Conservation (phyloP, 2,329 filamentous ascomycete species). For the Cryphonectria carpinicola region DNA sequence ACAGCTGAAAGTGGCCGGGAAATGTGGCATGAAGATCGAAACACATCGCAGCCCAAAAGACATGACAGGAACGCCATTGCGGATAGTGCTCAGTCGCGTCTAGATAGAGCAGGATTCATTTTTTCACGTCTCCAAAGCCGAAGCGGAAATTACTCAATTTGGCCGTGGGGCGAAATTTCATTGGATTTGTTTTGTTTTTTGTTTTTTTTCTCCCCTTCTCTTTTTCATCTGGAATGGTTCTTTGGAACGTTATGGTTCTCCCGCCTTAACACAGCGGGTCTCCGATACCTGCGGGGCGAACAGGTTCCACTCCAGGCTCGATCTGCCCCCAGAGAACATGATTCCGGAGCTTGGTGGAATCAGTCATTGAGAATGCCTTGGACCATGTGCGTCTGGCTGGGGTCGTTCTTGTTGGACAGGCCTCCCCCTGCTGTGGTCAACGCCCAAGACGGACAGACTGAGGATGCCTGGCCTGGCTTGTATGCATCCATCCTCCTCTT, state of each 20-base stretch:
- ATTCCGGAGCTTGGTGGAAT: neutral
- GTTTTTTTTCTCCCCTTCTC: too few relatives aligned
- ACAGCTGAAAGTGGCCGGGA: neutral
- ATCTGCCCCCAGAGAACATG: conserved; percentile 2
- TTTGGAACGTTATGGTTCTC: neutral
- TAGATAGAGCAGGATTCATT: neutral
- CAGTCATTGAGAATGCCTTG: neutral
- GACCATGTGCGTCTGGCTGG: neutral
- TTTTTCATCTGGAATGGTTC: neutral
- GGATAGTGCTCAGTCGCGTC: neutral
- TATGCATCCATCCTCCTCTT: neutral
- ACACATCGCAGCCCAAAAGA: neutral
- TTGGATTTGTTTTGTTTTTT: too few relatives aligned
- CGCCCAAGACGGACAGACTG: neutral
- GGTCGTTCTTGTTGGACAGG: neutral
- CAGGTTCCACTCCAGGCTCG: neutral
- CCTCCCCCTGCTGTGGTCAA: neutral
- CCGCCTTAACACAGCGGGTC: conserved; percentile 1
- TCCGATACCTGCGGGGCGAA: neutral
- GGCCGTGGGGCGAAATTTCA: neutral
- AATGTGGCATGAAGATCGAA: neutral
- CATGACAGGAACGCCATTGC: neutral
- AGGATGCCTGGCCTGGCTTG: neutral
- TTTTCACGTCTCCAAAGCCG: neutral
- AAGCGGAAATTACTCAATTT: conserved; percentile 12